A percentile compares a stretch with the other conserved stretches of the same genome.
These are phyloP conservation scores for Amanita rubescens DNA, from an alignment of 768 basidiomycete genomes.

Conservation along the genomic window DNA sequence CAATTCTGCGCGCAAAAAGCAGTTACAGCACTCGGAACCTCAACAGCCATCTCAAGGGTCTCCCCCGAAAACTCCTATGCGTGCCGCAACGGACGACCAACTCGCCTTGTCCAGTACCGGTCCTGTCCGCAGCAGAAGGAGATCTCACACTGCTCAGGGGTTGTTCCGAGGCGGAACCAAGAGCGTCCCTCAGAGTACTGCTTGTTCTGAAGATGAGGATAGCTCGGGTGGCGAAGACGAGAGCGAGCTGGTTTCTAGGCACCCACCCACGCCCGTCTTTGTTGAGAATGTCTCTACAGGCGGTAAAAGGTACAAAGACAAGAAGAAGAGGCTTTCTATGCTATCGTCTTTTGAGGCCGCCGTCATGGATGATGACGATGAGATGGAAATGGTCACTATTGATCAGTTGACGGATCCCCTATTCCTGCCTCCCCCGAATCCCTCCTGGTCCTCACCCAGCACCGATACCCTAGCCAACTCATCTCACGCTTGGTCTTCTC, in stretches of 20 bases:
- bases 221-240: slow-evolving; percentile 58
- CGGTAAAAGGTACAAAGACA: slow-evolving; percentile 4
- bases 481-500: slow-evolving; percentile 40
- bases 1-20: slow-evolving; percentile 51
- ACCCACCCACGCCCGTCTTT: slow-evolving; percentile 26
- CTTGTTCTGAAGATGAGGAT: slow-evolving; percentile 70
- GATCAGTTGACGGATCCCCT: slow-evolving; percentile 39
- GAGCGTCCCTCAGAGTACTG: slow-evolving; percentile 73
- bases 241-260: slow-evolving; percentile 21
- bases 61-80: slow-evolving; percentile 16
- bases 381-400: slow-evolving; percentile 35
- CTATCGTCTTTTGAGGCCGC: slow-evolving; percentile 11
- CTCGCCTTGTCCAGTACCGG: slow-evolving; percentile 37
- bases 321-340: slow-evolving; percentile 8
- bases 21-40: slow-evolving; percentile 15
- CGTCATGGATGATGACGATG: slow-evolving; percentile 35
- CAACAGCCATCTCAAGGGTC: slow-evolving; percentile 4
- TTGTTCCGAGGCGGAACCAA: slow-evolving; percentile 66
- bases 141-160: slow-evolving; percentile 62
- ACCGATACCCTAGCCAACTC: slow-evolving; percentile 60
- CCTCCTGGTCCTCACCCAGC: slow-evolving; percentile 44
- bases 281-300: slow-evolving; percentile 25
- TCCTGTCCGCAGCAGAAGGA: slow-evolving; percentile 51
- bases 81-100: slow-evolving; percentile 66
- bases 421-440: slow-evolving; percentile 46